Evolutionary conservation across 177 flowering plant genomes (phyloP), one percentile per base, ranked within the genome.

Genomic region (Telopea speciosissima): DNA sequence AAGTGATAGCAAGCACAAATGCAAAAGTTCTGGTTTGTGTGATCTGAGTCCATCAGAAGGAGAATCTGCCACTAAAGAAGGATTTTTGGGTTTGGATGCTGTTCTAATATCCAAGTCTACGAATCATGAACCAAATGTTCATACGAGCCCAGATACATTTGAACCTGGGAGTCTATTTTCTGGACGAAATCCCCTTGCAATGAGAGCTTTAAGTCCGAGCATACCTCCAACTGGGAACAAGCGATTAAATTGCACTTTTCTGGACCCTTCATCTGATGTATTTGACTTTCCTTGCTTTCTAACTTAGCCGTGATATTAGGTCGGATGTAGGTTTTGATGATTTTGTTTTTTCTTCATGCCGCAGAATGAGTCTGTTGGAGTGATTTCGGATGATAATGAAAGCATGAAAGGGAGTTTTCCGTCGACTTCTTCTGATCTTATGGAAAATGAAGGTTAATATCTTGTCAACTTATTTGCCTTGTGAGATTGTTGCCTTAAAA

Each of bases 361-460:
- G 73, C 87, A 88, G 92, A 72, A 66, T 68, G 80, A 74, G 60
- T 74, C 81, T 12, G 83, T 62, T 69, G 81, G 81, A 71, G 63
- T 69, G 70, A 66, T 68, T 62, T 79, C 82, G 66, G 83, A 81
- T 75, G 85, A 76, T 36, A 81, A 74, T 78, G 81, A 74, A 40
- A 74, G 82, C 65, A 28, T 72, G 75, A 62, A 69, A 59, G 75
- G 74, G 58, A 70, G 73, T 70, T 67, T 81, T 66, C 65, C 76
- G 22, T 70, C 78, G 19, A 80, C 74, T 61, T 61, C 76, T 71
- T 81, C 80, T 67, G 81, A 78, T 70, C 36, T 72, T 45, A 78
- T 62, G 52, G 86, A 80, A 62, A 73, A 80, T 74, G 74, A 62
- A 75, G 89, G 87, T 85, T 72, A 65, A 61, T 61, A 28, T 62